Evolutionary conservation across 176 grass and related monocot genomes (phyloP).

Genomic region (Areca catechu): DNA sequence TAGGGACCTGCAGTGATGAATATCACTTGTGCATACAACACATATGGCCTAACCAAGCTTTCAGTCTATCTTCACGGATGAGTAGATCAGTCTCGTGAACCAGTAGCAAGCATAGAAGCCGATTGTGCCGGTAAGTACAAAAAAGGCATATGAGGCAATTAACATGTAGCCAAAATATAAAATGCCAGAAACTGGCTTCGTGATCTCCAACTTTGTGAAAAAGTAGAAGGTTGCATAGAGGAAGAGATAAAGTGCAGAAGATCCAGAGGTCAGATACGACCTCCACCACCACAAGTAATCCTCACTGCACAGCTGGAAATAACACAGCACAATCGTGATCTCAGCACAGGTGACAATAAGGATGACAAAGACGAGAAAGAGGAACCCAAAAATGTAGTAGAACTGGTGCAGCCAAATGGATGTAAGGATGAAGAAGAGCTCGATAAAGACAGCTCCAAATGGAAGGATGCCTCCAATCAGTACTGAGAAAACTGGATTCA

Average conservation of each 20-base stretch:
- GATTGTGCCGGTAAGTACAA: conserved; percentile 50
- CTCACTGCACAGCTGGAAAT: conserved; percentile 66
- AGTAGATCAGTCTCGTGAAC: conserved; percentile 66
- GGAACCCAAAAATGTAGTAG: conserved; percentile 69
- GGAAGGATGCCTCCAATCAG: conserved; percentile 53
- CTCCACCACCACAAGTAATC: conserved; percentile 75
- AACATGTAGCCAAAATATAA: conserved; percentile 66
- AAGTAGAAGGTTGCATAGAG: conserved; percentile 51
- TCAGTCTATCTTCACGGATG: conserved; percentile 61
- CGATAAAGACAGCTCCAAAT: conserved; percentile 63
- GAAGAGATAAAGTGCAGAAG: conserved; percentile 45
- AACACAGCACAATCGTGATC: conserved; percentile 57
- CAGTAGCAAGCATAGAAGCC: conserved; percentile 63
- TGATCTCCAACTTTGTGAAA: conserved; percentile 61
- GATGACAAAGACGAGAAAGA: conserved; percentile 60
- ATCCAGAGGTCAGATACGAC: conserved; percentile 58
- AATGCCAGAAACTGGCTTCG: conserved; percentile 53
- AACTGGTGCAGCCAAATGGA: conserved; percentile 69
- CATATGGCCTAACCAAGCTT: background rate
- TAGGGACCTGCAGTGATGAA: too few species aligned
- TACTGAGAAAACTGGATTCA: conserved; percentile 52
- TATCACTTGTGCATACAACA: too few species aligned
- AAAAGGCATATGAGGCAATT: conserved; percentile 53
- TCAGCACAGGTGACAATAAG: conserved; percentile 53
- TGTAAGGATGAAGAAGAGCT: conserved; percentile 67